Evolutionary conservation across 2,329 filamentous ascomycete genomes (phyloP).

Genomic region (Tolypocladium guangdongense): DNA sequence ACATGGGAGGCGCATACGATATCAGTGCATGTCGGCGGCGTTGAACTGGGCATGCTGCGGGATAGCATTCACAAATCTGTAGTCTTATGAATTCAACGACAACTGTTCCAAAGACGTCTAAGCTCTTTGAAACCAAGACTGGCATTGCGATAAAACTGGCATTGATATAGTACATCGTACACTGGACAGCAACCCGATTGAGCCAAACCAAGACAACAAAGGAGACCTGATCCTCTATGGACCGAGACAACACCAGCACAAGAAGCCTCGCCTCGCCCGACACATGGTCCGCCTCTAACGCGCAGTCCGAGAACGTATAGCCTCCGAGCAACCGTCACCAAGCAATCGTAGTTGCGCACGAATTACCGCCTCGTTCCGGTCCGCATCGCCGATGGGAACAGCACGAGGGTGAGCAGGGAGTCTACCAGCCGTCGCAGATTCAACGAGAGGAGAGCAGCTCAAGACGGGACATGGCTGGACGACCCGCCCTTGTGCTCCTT

Average conservation of each 20-base stretch:
- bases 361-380: not conserved
- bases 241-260: not conserved
- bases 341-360: not conserved
- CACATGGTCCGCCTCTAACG: not conserved
- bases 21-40: not conserved
- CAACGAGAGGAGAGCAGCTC: not conserved
- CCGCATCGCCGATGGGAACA: not conserved
- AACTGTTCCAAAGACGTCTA: not conserved
- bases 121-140: not conserved
- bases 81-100: not conserved
- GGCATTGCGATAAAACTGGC: not conserved
- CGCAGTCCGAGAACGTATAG: not conserved
- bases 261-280: not conserved
- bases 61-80: not conserved
- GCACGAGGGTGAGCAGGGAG: not conserved
- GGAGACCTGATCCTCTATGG: not conserved
- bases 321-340: not conserved
- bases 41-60: not conserved
- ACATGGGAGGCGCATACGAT: not conserved
- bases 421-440: not conserved
- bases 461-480: constrained; percentile 3
- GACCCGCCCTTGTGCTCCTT: constrained; percentile 4
- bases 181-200: not conserved
- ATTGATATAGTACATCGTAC: not conserved
- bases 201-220: not conserved